These are phyloP conservation scores for Vachellia collinsii DNA, from an alignment of 306 rosid genomes.

Conservation along the genomic window DNA sequence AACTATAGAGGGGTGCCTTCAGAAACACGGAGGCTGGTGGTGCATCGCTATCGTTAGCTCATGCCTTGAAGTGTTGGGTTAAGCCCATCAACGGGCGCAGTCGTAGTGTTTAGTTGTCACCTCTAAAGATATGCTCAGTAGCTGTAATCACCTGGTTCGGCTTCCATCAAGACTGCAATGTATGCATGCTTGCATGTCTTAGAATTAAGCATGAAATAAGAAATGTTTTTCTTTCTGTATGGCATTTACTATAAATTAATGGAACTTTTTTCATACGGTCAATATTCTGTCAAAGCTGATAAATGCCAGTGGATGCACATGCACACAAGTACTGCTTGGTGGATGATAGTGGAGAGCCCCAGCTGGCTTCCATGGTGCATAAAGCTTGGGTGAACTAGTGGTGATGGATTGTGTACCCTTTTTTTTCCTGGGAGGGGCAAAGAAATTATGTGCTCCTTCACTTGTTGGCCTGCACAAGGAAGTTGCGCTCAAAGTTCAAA, in stretches of 20 bases:
- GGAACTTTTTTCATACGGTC: not conserved
- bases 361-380: not conserved
- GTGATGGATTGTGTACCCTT: not conserved
- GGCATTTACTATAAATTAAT: not conserved
- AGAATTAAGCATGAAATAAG: not conserved
- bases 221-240: not conserved
- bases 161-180: not conserved
- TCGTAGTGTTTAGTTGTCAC: not conserved
- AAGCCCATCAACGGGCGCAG: too few species aligned
- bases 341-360: constrained; percentile 3
- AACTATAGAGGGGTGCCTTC: too few species aligned
- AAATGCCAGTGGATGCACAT: not conserved
- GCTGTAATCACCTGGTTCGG: not conserved
- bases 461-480: constrained; percentile 20
- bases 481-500: not conserved
- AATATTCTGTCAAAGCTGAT: not conserved
- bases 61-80: too few species aligned
- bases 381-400: not conserved
- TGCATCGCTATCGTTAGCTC: too few species aligned
- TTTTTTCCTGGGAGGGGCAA: not conserved
- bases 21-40: too few species aligned
- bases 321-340: not conserved
- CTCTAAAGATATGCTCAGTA: constrained; percentile 3
- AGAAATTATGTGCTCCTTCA: not conserved
- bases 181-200: not conserved